Evolutionary conservation across 2,329 filamentous ascomycete genomes (phyloP).

Genomic region (Epichloe typhina): DNA sequence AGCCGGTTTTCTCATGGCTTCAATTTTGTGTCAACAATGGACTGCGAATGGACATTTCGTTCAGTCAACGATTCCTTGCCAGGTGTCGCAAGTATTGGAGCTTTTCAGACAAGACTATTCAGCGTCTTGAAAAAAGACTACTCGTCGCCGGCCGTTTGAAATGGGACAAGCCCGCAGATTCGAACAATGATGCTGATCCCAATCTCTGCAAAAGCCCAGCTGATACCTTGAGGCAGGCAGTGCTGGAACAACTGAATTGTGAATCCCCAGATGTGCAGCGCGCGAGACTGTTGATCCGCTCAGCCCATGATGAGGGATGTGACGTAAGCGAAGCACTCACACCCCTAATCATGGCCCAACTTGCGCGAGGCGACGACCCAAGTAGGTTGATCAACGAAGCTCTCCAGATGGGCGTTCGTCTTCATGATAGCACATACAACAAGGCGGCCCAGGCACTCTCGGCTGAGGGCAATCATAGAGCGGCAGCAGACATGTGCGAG

Average conservation of each 20-base stretch:
- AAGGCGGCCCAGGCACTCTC: conserved; percentile 20
- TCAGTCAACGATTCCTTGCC: conserved; percentile 15
- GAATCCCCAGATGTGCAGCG: conserved; percentile 15
- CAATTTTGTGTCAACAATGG: conserved; percentile 18
- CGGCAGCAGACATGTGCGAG: conserved; percentile 20
- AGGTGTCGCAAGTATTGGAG: conserved; percentile 21
- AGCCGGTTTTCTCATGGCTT: conserved; percentile 18
- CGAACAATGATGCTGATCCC: not conserved
- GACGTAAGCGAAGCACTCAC: conserved; percentile 28
- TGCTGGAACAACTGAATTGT: conserved; percentile 27
- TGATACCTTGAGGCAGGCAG: conserved; percentile 29
- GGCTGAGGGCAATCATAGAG: conserved; percentile 15
- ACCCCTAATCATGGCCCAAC: conserved; percentile 24
- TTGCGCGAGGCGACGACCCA: conserved; percentile 20
- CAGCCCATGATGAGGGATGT: conserved; percentile 25
- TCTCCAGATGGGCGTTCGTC: conserved; percentile 14
- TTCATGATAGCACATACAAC: conserved; percentile 25
- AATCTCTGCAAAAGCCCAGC: not conserved
- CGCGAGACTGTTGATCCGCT: conserved; percentile 27
- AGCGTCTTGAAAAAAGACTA: conserved; percentile 5
- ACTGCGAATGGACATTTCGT: conserved; percentile 16
- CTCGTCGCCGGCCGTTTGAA: conserved; percentile 18
- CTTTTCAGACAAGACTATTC: conserved; percentile 17
- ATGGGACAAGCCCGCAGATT: conserved; percentile 14
- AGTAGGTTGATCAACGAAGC: conserved; percentile 15